These are phyloP conservation scores for Isoetes taiwanensis DNA, from an alignment of 75 land plant species.

Conservation along the genomic window DNA sequence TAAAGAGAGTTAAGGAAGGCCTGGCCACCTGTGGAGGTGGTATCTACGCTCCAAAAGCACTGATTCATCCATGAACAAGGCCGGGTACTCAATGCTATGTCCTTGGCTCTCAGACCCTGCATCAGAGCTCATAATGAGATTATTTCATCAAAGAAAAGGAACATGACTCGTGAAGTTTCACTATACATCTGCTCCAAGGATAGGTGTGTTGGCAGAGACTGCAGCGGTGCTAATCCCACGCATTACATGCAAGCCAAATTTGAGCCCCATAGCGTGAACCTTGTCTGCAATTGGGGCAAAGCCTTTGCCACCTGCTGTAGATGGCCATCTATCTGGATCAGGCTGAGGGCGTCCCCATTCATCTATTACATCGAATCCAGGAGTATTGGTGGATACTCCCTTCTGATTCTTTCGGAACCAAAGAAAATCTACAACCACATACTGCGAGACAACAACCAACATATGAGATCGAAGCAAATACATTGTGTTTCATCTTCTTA, in stretches of 20 bases:
- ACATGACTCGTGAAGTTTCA: conserved; percentile 2
- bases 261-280: conserved; percentile 84
- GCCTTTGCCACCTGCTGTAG: conserved; percentile 58
- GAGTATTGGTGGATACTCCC: conserved; percentile 41
- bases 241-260: conserved; percentile 97
- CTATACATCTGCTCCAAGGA: conserved; percentile 51
- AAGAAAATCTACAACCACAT: conserved; percentile 88
- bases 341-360: conserved; percentile 85
- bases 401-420: conserved; percentile 68
- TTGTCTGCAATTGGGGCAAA: conserved; percentile 52
- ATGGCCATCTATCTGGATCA: conserved; percentile 88
- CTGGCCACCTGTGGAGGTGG: conserved; percentile 49
- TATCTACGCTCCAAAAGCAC: conserved; percentile 72
- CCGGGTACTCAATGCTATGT: conserved; percentile 44
- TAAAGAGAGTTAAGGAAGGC: conserved; percentile 79
- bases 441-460: conserved; percentile 31
- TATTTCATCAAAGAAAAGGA: not conserved
- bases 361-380: conserved; percentile 72
- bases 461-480: too few species aligned
- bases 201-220: conserved; percentile 47
- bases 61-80: conserved; percentile 72
- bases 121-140: not conserved
- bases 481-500: too few species aligned
- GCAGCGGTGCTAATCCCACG: conserved; percentile 82
- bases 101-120: conserved; percentile 44